These are phyloP conservation scores for Nicotiana undulata DNA, from an alignment of 257 asterid genomes.

Conservation along the genomic window DNA sequence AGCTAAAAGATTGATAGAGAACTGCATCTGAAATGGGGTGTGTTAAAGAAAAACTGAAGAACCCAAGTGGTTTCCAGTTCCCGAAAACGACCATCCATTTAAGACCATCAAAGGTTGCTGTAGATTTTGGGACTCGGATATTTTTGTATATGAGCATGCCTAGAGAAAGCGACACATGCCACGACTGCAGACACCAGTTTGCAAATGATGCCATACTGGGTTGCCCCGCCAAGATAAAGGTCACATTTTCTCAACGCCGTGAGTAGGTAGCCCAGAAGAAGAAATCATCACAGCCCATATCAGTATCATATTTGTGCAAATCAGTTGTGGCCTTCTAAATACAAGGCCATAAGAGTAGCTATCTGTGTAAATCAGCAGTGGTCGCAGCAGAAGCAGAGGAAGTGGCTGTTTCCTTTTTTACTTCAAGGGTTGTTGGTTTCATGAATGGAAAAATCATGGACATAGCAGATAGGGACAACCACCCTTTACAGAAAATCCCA, in stretches of 20 bases:
- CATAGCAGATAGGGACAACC: no score
- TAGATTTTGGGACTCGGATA: not conserved
- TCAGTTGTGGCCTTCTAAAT: no score
- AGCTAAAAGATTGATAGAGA: not conserved
- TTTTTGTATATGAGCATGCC: not conserved
- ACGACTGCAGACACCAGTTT: not conserved
- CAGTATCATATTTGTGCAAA: no score
- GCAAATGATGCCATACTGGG: not conserved
- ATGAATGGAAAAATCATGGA: not conserved
- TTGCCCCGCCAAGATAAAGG: slow-evolving; percentile 21
- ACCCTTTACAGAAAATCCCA: no score
- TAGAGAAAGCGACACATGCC: not conserved
- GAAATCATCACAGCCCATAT: not conserved
- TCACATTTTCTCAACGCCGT: not conserved
- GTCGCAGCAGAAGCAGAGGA: not conserved
- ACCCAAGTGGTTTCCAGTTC: not conserved
- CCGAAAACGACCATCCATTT: not conserved
- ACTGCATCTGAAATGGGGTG: not conserved
- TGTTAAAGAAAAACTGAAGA: not conserved
- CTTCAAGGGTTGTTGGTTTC: not conserved
- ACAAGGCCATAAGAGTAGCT: not conserved
- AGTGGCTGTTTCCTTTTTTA: no score
- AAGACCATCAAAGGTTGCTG: not conserved
- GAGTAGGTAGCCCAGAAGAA: not conserved
- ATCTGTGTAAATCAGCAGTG: not conserved